These are phyloP conservation scores for Tephrocybe sp. DNA, from an alignment of 768 basidiomycete genomes.

Conservation along the genomic window DNA sequence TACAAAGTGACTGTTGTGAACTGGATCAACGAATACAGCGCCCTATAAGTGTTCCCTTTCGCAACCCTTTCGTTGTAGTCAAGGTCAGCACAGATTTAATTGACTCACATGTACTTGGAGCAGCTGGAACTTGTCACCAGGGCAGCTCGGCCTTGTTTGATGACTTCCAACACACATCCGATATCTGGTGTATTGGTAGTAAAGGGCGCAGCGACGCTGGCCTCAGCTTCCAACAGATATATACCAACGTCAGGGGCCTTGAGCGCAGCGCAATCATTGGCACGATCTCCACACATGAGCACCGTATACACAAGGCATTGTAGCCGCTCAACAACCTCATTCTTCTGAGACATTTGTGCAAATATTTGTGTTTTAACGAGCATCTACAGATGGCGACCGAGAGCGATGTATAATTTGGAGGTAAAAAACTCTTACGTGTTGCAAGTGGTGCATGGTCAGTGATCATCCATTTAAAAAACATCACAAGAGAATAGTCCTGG, in stretches of 20 bases:
- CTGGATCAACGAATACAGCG: slow-evolving; percentile 96
- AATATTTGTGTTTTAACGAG: slow-evolving; percentile 95
- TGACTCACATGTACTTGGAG: slow-evolving; percentile 98
- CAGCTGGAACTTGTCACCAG: slow-evolving; percentile 98
- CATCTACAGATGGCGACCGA: slow-evolving; percentile 61
- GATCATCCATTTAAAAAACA: slow-evolving; percentile 98
- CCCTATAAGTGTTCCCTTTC: too few relatives aligned
- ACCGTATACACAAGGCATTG: slow-evolving; percentile 94
- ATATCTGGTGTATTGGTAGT: slow-evolving; percentile 94
- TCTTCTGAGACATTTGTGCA: slow-evolving; percentile 99
- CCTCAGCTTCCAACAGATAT: slow-evolving; percentile 95
- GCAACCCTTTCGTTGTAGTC: too few relatives aligned
- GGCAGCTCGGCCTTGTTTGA: slow-evolving; percentile 94
- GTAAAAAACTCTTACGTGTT: slow-evolving; percentile 64
- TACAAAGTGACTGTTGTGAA: slow-evolving; percentile 98
- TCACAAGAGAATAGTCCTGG: slow-evolving; percentile 86
- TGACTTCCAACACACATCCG: slow-evolving; percentile 92
- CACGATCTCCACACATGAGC: slow-evolving; percentile 97
- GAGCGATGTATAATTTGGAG: neutral
- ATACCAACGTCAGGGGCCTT: slow-evolving; percentile 99
- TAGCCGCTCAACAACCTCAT: slow-evolving; percentile 93
- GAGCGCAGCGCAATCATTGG: slow-evolving; percentile 97
- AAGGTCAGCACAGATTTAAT: too few relatives aligned
- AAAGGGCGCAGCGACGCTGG: slow-evolving; percentile 97
- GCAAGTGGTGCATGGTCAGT: slow-evolving; percentile 88